Evolutionary conservation across 805 yeast genomes (phyloP).

Genomic region (Kockiozyma suomiensis): DNA sequence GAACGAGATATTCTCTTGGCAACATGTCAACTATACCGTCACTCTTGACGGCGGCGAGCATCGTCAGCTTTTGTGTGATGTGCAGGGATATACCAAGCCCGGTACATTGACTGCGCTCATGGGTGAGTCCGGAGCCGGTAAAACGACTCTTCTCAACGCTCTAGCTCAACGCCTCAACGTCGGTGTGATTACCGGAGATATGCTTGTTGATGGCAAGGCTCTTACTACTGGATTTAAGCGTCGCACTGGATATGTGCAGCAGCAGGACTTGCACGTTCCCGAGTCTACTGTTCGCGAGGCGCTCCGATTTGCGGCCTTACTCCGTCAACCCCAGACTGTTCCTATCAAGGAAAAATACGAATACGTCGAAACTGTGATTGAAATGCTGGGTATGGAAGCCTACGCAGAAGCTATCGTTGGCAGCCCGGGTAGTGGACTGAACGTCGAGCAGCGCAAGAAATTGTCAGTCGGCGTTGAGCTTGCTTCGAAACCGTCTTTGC

Average conservation of each 20-base stretch:
- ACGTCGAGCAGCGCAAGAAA: conserved; percentile 69
- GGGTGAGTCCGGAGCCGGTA: conserved; percentile 91
- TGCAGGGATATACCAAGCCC: conserved; percentile 76
- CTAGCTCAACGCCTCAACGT: conserved; percentile 69
- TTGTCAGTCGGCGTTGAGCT: conserved; percentile 72
- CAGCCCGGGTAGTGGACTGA: conserved; percentile 69
- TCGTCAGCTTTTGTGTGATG: conserved; percentile 49
- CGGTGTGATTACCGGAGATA: conserved; percentile 73
- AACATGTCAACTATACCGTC: conserved; percentile 59
- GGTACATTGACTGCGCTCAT: conserved; percentile 79
- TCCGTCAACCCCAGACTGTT: conserved; percentile 66
- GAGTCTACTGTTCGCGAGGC: conserved; percentile 76
- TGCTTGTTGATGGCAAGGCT: conserved; percentile 69
- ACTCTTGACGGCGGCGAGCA: conserved; percentile 46
- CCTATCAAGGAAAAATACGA: conserved; percentile 61
- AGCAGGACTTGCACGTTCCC: conserved; percentile 73
- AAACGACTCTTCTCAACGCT: conserved; percentile 73
- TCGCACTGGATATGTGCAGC: conserved; percentile 79
- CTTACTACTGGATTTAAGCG: conserved; percentile 70
- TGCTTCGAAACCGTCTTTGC: conserved; percentile 66
- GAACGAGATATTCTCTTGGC: conserved; percentile 57
- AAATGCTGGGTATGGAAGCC: conserved; percentile 64
- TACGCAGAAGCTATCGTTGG: conserved; percentile 84
- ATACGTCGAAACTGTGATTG: conserved; percentile 70
- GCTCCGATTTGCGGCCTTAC: conserved; percentile 66